A percentile compares a stretch with the other conserved stretches of the same genome.
These are phyloP conservation scores for Cordyceps farinosa DNA, from an alignment of 2,329 filamentous ascomycete species.

Conservation along the genomic window DNA sequence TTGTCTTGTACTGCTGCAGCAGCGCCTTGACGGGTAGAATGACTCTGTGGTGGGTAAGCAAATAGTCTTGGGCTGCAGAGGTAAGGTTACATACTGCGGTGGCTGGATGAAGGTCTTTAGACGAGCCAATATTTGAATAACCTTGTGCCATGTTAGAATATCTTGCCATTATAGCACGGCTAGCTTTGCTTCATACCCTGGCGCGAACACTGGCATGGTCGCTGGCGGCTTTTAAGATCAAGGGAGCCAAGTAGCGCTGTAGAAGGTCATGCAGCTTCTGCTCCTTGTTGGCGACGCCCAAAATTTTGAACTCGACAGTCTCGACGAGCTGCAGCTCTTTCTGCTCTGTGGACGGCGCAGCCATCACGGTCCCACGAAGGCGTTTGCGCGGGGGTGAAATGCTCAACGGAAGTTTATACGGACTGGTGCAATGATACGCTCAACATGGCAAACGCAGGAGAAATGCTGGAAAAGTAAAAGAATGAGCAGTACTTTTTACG, in stretches of 20 bases:
- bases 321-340: slow-evolving; percentile 78
- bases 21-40: slow-evolving; percentile 80
- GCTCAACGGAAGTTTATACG: background rate
- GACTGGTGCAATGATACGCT: background rate
- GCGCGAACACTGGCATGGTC: slow-evolving; percentile 75
- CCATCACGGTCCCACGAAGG: slow-evolving; percentile 29
- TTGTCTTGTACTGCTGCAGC: slow-evolving; percentile 82
- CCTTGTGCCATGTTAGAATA: slow-evolving; percentile 30
- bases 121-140: slow-evolving; percentile 49
- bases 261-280: slow-evolving; percentile 75
- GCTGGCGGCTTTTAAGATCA: slow-evolving; percentile 83
- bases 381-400: background rate
- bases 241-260: slow-evolving; percentile 71
- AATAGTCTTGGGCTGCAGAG: background rate
- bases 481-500: background rate
- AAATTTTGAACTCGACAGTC: slow-evolving; percentile 79
- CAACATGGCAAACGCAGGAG: background rate
- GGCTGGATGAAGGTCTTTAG: slow-evolving; percentile 54
- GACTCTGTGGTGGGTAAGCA: slow-evolving; percentile 43
- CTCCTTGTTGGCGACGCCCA: slow-evolving; percentile 76
- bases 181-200: slow-evolving; percentile 49
- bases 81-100: slow-evolving; percentile 39
- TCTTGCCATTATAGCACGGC: background rate
- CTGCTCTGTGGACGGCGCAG: slow-evolving; percentile 48
- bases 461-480: background rate